Evolutionary conservation across 495 filamentous ascomycete species (phyloP), one percentile per base, ranked within the genome.

Genomic region (Trichoderma virens): DNA sequence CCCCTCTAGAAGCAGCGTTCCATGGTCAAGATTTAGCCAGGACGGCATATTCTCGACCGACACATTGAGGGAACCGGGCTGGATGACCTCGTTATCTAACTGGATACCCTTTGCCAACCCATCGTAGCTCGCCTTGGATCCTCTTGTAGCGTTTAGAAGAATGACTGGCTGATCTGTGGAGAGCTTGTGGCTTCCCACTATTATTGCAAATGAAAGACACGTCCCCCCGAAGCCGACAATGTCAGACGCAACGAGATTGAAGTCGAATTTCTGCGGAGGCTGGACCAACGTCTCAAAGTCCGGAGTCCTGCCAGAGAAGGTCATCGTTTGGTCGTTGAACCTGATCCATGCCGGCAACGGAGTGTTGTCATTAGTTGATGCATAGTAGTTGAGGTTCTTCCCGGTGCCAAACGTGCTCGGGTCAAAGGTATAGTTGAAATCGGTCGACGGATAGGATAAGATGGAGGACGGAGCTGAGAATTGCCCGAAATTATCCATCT

Each of bases 301-400:
- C 5, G 91, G 92, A 4, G 87, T 87, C 54, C 76, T 83, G n/a
- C 92, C 92, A 6, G 83, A 84, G 68, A 96, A 96, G 13, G 81
- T 80, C 34, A 97, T 80, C 7, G 67, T 75, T 2, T 70, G 65
- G 2, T 82, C 67, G 69, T 96, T 85, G 68, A 97, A 97, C 13
- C 73, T 77, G 45, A 96, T 82, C 93, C 92, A 97, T 5, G 92
- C 90, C 38, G 93, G 93, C 43, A 97, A 76, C 34, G 93, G 92
- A 7, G 88, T 87, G 68, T 93, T 90, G 65, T 92, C 86, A 3
- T 72, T 75, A 41, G 89, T 88, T 13, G 88, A 86, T 27, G 91
- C 89, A 70, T 96, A 94, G 73, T 92, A 96, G 39, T 66, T 78
- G 28, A 83, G 62, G 27, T 41, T 61, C 11, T 28, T 9, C 6